phyloP scores from a whole-genome alignment of 106 monocot genomes.

The Vanilla planifolia region DNA sequence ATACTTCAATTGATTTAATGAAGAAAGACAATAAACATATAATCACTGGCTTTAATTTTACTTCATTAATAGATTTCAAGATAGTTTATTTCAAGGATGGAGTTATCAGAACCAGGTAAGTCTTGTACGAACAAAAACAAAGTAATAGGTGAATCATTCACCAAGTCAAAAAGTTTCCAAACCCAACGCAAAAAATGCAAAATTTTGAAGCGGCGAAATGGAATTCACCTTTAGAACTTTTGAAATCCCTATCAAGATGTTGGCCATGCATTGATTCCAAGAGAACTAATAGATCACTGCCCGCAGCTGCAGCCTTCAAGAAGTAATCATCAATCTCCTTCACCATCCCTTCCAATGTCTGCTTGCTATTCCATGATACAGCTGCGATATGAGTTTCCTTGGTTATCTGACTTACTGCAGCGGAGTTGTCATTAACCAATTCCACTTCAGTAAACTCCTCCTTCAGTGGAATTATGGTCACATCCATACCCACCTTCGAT shows the following conservation, averaged over 20 bases:
- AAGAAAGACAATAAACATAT: background rate
- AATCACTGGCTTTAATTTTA: background rate
- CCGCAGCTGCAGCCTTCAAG: slow-evolving; percentile 82
- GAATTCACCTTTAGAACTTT: slow-evolving; percentile 1
- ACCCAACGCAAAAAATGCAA: background rate
- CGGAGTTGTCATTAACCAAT: slow-evolving; percentile 44
- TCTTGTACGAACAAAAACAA: too few relatives aligned
- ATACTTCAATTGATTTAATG: background rate
- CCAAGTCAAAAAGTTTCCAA: background rate
- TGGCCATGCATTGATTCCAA: slow-evolving; percentile 37
- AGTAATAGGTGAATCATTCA: background rate
- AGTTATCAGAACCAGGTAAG: background rate
- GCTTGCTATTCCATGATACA: slow-evolving; percentile 58
- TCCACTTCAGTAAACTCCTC: slow-evolving; percentile 10
- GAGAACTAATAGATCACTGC: slow-evolving; percentile 46
- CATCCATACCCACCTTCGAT: slow-evolving; percentile 1
- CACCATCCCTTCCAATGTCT: slow-evolving; percentile 56
- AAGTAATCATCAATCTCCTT: slow-evolving; percentile 91
- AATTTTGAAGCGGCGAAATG: too few relatives aligned
- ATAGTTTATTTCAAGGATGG: background rate
- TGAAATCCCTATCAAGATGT: slow-evolving; percentile 10
- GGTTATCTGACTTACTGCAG: slow-evolving; percentile 45
- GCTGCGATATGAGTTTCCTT: slow-evolving; percentile 49
- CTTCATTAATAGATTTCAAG: background rate
- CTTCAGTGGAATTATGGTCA: slow-evolving; percentile 15